Conservation (phyloP, 495 filamentous ascomycete genomes). For the Penicillium bovifimosum region DNA sequence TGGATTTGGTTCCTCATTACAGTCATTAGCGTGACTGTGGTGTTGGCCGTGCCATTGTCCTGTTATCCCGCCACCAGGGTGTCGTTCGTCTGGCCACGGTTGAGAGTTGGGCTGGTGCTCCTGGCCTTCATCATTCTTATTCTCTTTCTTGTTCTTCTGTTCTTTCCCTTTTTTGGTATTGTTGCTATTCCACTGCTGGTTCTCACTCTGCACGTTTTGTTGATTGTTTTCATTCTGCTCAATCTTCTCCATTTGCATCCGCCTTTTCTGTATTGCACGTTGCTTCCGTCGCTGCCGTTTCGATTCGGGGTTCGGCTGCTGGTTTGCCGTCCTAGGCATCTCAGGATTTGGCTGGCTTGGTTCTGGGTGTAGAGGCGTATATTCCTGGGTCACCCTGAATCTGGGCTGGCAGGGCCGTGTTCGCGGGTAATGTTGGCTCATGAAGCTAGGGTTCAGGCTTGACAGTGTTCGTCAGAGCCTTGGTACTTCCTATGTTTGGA, state of each 20-base stretch:
- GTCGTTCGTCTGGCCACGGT: not conserved
- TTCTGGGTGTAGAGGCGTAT: not conserved
- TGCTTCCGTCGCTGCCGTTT: constrained; percentile 3
- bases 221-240: not conserved
- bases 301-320: not conserved
- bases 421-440: not conserved
- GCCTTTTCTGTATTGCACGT: not conserved
- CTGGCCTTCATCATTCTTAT: not conserved
- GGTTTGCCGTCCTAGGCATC: not conserved
- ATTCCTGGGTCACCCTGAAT: not conserved
- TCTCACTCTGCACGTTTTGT: not conserved
- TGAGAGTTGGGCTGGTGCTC: not conserved
- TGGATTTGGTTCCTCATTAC: not conserved
- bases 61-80: not conserved
- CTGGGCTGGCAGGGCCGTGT: not conserved
- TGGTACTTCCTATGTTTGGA: not conserved
- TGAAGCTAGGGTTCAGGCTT: not conserved
- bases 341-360: not conserved
- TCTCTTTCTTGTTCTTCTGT: not conserved
- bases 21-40: not conserved
- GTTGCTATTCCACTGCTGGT: not conserved
- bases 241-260: not conserved
- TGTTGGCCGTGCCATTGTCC: not conserved
- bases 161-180: not conserved
- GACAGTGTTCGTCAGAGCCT: not conserved